These are phyloP conservation scores for Rhodotorula toruloides DNA, from an alignment of 768 basidiomycete genomes.

Conservation along the genomic window DNA sequence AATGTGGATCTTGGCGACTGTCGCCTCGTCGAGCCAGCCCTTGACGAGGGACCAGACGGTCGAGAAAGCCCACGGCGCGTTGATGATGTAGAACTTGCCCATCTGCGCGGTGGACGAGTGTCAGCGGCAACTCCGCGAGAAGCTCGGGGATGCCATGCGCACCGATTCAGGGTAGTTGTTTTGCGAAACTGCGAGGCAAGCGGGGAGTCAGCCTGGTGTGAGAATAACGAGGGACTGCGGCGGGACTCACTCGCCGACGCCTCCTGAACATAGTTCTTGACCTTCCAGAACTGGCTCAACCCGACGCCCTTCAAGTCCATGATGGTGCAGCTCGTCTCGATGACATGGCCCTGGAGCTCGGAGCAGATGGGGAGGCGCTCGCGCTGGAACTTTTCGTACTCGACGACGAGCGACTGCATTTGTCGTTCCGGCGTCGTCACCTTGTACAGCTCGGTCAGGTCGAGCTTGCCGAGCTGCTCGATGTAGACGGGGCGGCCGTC, in stretches of 20 bases:
- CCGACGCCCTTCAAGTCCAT: constrained; percentile 69
- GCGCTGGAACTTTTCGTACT: constrained; percentile 83
- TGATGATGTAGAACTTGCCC: constrained; percentile 99
- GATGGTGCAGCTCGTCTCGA: constrained; percentile 97
- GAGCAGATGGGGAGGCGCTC: constrained; percentile 70
- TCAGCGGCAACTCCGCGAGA: neutral
- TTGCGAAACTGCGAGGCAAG: constrained; percentile 60
- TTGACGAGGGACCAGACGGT: constrained; percentile 84
- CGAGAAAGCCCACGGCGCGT: constrained; percentile 87
- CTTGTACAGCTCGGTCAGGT: constrained; percentile 73
- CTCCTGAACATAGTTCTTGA: constrained; percentile 81
- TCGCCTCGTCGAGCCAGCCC: constrained; percentile 90
- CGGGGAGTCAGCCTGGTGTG: neutral
- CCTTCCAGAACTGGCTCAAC: constrained; percentile 74
- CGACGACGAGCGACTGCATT: constrained; percentile 77
- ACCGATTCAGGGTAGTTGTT: constrained; percentile 78
- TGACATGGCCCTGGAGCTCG: constrained; percentile 65
- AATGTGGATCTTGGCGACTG: constrained; percentile 90
- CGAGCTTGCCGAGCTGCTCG: constrained; percentile 82
- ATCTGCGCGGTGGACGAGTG: constrained; percentile 47
- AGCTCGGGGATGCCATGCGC: neutral
- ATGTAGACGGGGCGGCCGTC: constrained; percentile 95
- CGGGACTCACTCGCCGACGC: constrained; percentile 52
- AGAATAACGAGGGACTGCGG: neutral
- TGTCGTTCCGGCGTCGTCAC: constrained; percentile 81